These are phyloP conservation scores for Friedmanniomyces endolithicus DNA, from an alignment of 495 filamentous ascomycete species.

Conservation along the genomic window DNA sequence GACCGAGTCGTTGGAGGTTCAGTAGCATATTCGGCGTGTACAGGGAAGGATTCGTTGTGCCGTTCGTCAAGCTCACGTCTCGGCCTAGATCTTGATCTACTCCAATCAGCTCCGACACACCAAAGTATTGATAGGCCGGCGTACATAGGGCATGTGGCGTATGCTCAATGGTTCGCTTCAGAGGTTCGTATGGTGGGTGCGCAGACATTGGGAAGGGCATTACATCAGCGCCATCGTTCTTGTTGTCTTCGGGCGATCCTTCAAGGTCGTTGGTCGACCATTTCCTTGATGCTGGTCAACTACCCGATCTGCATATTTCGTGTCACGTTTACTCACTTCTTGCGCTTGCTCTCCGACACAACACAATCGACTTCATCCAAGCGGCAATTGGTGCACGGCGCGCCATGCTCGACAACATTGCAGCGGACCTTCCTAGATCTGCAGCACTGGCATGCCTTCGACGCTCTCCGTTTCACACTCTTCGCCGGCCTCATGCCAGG, in stretches of 20 bases:
- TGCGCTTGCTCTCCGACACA: slow-evolving; percentile 79
- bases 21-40: slow-evolving; percentile 20
- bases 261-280: slow-evolving; percentile 12
- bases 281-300: slow-evolving; percentile 7
- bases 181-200: slow-evolving; percentile 17
- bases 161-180: slow-evolving; percentile 33
- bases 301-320: background rate
- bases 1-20: slow-evolving; percentile 18
- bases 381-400: slow-evolving; percentile 81
- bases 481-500: slow-evolving; percentile 35
- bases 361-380: slow-evolving; percentile 81
- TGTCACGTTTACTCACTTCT: slow-evolving; percentile 53
- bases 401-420: slow-evolving; percentile 77
- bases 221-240: background rate
- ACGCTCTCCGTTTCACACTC: slow-evolving; percentile 65
- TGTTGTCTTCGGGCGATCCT: background rate
- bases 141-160: slow-evolving; percentile 51
- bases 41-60: background rate
- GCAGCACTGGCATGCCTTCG: slow-evolving; percentile 79
- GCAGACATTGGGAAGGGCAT: slow-evolving; percentile 14
- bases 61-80: slow-evolving; percentile 2
- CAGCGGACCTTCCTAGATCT: slow-evolving; percentile 84
- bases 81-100: slow-evolving; percentile 12
- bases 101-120: background rate
- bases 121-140: slow-evolving; percentile 19